A percentile compares a stretch with the other conserved stretches of the same genome.
Conservation (phyloP, 192 early-diverging fungal genomes). For the Coemansia sp. region DNA sequence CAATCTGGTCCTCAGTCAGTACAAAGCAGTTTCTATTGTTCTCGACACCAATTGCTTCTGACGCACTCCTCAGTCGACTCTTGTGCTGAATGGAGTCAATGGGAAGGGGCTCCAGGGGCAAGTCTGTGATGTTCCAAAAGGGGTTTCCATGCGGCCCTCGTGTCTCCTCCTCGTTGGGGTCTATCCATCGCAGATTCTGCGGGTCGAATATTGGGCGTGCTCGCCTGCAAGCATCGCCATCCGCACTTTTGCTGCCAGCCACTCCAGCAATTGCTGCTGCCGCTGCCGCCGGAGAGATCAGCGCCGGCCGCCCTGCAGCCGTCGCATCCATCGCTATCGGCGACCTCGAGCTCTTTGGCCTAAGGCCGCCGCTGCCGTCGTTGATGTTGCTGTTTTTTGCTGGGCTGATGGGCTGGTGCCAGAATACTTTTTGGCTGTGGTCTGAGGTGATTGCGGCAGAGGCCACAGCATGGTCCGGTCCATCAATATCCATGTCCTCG, state of each 20-base stretch:
- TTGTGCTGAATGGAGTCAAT: slow-evolving; percentile 21
- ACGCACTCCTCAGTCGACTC: slow-evolving; percentile 28
- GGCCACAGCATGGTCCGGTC: slow-evolving; percentile 4
- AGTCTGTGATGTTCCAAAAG: slow-evolving; percentile 48
- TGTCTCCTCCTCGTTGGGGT: slow-evolving; percentile 25
- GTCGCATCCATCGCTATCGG: slow-evolving; percentile 15
- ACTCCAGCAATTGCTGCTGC: slow-evolving; percentile 14
- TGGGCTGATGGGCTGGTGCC: slow-evolving; percentile 11
- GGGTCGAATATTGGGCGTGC: slow-evolving; percentile 49
- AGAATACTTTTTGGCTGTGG: slow-evolving; percentile 13
- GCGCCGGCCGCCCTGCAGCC: slow-evolving; percentile 31
- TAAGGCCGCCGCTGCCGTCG: no score
- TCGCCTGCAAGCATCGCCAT: slow-evolving; percentile 20
- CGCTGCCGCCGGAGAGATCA: slow-evolving; percentile 44
- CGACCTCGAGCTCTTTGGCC: slow-evolving; percentile 24
- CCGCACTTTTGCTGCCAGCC: slow-evolving; percentile 2
- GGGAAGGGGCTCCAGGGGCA: slow-evolving; percentile 37
- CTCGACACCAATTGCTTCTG: slow-evolving; percentile 33
- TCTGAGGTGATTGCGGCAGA: slow-evolving; percentile 11
- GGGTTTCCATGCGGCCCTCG: slow-evolving; percentile 23
- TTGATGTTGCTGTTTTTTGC: background rate
- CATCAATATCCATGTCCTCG: slow-evolving; percentile 24
- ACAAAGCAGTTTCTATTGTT: slow-evolving; percentile 33
- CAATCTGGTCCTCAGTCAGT: slow-evolving; percentile 46
- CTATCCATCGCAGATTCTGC: slow-evolving; percentile 50